Conservation (phyloP, 768 basidiomycete genomes). For the Cytidiella melzeri region DNA sequence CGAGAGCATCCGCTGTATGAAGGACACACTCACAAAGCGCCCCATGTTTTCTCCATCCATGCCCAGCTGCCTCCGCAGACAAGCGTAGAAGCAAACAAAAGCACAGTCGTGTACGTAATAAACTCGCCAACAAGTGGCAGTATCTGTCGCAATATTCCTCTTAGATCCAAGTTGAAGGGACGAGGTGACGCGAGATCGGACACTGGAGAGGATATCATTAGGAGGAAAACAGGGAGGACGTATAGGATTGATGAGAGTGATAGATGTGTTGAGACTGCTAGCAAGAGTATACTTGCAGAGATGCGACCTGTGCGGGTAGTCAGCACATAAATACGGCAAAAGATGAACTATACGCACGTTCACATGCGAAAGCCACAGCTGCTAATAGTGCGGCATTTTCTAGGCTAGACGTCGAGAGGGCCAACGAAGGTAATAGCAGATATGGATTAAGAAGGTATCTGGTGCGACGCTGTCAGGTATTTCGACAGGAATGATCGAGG, state of each 20-base stretch:
- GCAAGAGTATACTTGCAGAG: conserved; percentile 51
- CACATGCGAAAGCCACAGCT: conserved; percentile 61
- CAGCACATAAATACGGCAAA: background rate
- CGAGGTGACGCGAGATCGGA: conserved; percentile 64
- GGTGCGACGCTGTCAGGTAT: conserved; percentile 10
- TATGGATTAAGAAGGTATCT: conserved; percentile 94
- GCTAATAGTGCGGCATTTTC: conserved; percentile 71
- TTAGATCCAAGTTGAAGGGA: conserved; percentile 18
- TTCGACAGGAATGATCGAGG: conserved; percentile 10
- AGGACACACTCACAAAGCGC: conserved; percentile 57
- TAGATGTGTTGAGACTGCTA: conserved; percentile 68
- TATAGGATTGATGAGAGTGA: conserved; percentile 68
- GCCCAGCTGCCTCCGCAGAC: conserved; percentile 47
- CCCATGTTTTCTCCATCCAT: conserved; percentile 82
- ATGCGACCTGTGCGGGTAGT: conserved; percentile 42
- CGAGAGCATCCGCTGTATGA: background rate
- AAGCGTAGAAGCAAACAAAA: conserved; percentile 47
- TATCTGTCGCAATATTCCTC: conserved; percentile 1
- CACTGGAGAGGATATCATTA: conserved; percentile 54
- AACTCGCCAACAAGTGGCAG: conserved; percentile 45
- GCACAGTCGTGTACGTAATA: conserved; percentile 37
- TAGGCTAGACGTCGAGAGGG: conserved; percentile 75
- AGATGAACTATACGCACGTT: conserved; percentile 37
- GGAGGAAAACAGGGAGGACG: conserved; percentile 60
- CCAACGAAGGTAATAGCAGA: conserved; percentile 69